Percentiles rank a stretch among this genome's conserved stretches.
Evolutionary conservation across 768 basidiomycete genomes (phyloP).

Genomic region (Psilocybe sp.): DNA sequence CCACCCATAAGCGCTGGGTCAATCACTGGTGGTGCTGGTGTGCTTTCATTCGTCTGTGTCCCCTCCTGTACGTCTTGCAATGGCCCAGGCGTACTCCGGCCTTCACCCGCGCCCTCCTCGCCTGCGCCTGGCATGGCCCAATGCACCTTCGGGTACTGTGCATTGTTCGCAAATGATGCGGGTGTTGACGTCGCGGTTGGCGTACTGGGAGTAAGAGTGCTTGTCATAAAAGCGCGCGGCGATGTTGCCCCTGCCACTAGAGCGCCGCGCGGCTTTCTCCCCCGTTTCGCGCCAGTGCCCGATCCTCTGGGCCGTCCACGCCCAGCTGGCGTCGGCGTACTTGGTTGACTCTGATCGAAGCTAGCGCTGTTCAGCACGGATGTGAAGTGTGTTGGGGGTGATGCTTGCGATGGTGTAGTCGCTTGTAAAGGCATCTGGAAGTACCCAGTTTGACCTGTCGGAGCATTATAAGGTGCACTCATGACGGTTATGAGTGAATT

Average conservation of each 20-base stretch:
- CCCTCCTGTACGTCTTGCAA: neutral
- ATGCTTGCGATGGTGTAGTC: neutral
- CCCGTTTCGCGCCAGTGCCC: constrained; percentile 38
- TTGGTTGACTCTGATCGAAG: constrained; percentile 15
- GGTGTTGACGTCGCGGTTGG: constrained; percentile 9
- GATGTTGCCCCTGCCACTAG: constrained; percentile 24
- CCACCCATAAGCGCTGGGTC: constrained; percentile 22
- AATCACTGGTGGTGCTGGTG: constrained; percentile 10
- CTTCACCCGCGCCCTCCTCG: constrained; percentile 1
- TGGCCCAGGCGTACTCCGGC: neutral
- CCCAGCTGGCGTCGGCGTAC: constrained; percentile 25
- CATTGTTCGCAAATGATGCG: constrained; percentile 6
- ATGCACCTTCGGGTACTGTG: constrained; percentile 36
- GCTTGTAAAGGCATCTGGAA: too few relatives aligned
- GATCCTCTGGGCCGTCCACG: constrained; percentile 33
- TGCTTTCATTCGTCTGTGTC: neutral
- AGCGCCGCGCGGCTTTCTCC: constrained; percentile 44
- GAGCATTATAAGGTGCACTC: too few relatives aligned
- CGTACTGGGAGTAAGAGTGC: constrained; percentile 8
- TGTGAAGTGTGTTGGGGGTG: constrained; percentile 11
- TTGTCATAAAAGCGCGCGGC: constrained; percentile 21
- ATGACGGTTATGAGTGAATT: too few relatives aligned
- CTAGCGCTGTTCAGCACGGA: constrained; percentile 14
- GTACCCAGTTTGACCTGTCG: too few relatives aligned
- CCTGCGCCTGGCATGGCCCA: constrained; percentile 27